Conservation (phyloP, 2,329 filamentous ascomycete species). For the Fusarium solani-melongenae region DNA sequence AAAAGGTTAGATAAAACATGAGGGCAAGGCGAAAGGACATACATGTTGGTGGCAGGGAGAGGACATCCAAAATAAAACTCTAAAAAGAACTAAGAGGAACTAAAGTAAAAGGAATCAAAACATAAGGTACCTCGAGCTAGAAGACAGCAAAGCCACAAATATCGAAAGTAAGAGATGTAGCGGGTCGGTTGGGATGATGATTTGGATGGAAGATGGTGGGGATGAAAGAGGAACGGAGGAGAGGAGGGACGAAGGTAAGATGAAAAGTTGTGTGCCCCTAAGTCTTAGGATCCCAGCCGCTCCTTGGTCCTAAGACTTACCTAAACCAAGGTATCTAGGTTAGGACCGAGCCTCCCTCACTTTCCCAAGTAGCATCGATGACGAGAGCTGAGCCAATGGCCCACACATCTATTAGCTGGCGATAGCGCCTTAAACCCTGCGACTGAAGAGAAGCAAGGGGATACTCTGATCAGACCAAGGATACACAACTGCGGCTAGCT, state of each 20-base stretch:
- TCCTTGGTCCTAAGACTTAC: not conserved
- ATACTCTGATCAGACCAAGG: conserved; percentile 6
- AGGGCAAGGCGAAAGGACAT: not conserved
- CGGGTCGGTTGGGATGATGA: no score
- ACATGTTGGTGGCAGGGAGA: not conserved
- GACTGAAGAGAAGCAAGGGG: conserved; percentile 4
- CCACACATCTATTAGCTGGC: conserved; percentile 13
- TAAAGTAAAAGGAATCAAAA: not conserved
- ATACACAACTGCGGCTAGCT: conserved; percentile 2
- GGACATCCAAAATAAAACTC: no score
- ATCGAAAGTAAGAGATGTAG: not conserved
- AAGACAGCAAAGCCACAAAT: not conserved
- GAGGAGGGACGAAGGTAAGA: not conserved
- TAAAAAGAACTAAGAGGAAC: not conserved
- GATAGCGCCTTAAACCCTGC: conserved; percentile 15
- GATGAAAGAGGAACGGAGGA: not conserved
- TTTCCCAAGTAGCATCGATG: conserved; percentile 11
- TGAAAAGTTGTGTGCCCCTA: not conserved
- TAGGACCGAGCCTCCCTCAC: conserved; percentile 4
- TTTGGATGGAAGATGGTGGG: not conserved
- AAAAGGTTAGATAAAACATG: not conserved
- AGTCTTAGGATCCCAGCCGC: not conserved
- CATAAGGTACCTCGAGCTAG: not conserved
- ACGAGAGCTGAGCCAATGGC: conserved; percentile 27
- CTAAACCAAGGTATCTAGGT: not conserved